A percentile compares a stretch with the other conserved stretches of the same genome.
Conservation (phyloP, 2,329 filamentous ascomycete genomes). For the Aspergillus melleus region DNA sequence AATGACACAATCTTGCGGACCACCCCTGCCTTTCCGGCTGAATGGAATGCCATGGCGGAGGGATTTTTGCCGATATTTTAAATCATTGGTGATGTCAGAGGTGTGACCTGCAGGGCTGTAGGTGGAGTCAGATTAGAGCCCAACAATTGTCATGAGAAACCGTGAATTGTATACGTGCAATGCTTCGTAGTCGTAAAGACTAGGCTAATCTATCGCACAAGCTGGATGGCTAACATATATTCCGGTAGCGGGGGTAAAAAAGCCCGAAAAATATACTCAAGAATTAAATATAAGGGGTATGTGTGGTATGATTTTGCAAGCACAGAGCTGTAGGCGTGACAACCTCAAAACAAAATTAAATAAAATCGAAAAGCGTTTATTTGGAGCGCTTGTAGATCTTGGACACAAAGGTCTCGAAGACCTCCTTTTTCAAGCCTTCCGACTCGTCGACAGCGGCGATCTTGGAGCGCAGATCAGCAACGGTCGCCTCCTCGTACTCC, state of each 20-base stretch:
- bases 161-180: not conserved
- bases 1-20: not conserved
- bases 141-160: not conserved
- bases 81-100: not conserved
- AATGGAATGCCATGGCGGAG: not conserved
- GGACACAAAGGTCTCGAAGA: conserved; percentile 85
- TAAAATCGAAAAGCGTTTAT: conserved; percentile 48
- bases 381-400: conserved; percentile 99
- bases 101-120: no score
- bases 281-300: not conserved
- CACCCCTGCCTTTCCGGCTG: not conserved
- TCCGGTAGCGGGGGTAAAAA: not conserved
- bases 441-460: conserved; percentile 82
- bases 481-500: conserved; percentile 85
- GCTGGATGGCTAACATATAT: not conserved
- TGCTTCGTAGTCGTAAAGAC: not conserved
- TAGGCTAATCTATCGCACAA: not conserved
- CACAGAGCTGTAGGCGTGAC: not conserved
- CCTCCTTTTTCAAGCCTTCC: conserved; percentile 81
- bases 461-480: conserved; percentile 71
- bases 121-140: no score
- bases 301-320: not conserved
- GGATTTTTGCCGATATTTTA: not conserved
- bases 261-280: not conserved
- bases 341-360: not conserved